phyloP scores from a whole-genome alignment of 2,329 filamentous ascomycete genomes.

The Ceratocystis lukuohia region DNA sequence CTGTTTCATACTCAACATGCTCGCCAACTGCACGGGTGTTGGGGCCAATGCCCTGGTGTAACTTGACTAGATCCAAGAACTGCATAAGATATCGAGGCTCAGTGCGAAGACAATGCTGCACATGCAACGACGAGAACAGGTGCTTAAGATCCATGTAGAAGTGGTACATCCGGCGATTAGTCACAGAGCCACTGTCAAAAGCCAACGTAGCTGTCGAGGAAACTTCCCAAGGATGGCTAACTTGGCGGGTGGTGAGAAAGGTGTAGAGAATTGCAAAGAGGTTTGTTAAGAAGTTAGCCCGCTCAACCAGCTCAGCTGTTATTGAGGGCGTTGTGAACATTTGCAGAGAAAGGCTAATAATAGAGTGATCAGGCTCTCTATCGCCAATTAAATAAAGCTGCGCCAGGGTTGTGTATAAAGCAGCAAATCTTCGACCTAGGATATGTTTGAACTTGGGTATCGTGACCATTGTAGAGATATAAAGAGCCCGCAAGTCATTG shows the following conservation, averaged over 20 bases:
- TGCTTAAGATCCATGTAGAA: slow-evolving; percentile 94
- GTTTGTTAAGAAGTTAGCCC: slow-evolving; percentile 90
- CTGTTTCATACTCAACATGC: slow-evolving; percentile 95
- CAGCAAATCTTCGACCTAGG: slow-evolving; percentile 82
- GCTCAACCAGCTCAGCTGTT: slow-evolving; percentile 85
- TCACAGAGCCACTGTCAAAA: slow-evolving; percentile 88
- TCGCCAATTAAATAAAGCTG: slow-evolving; percentile 94
- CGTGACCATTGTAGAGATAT: slow-evolving; percentile 90
- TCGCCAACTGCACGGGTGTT: slow-evolving; percentile 83
- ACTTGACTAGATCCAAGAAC: slow-evolving; percentile 86
- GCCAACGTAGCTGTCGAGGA: slow-evolving; percentile 74
- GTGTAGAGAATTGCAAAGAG: slow-evolving; percentile 95
- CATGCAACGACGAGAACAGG: slow-evolving; percentile 74
- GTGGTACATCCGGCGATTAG: slow-evolving; percentile 90
- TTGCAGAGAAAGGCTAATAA: slow-evolving; percentile 92
- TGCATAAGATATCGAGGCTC: slow-evolving; percentile 84
- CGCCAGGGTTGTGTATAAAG: slow-evolving; percentile 82
- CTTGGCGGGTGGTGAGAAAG: slow-evolving; percentile 89
- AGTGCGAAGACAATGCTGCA: slow-evolving; percentile 68
- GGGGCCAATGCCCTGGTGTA: slow-evolving; percentile 93
- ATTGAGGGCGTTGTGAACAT: slow-evolving; percentile 96
- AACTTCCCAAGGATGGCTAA: slow-evolving; percentile 83
- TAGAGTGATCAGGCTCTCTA: slow-evolving; percentile 91
- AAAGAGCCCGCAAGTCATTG: slow-evolving; percentile 79
- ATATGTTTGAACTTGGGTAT: slow-evolving; percentile 94